A percentile compares a stretch with the other conserved stretches of the same genome.
These are phyloP conservation scores for Collybia sordida DNA, from an alignment of 768 basidiomycete genomes.

Conservation along the genomic window DNA sequence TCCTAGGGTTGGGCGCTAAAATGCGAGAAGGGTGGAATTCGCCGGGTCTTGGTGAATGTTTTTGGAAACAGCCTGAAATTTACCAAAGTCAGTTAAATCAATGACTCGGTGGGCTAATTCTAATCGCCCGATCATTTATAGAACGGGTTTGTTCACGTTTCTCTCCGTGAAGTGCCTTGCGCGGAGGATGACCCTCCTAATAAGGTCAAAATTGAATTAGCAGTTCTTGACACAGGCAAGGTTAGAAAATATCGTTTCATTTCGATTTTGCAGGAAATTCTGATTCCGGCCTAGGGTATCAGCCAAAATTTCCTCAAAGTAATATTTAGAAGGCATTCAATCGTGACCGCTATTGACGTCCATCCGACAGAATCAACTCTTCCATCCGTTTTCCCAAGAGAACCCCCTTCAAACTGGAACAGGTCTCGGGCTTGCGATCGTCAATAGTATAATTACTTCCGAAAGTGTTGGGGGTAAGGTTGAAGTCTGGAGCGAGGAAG, in stretches of 20 bases:
- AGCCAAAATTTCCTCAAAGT: slow-evolving; percentile 92
- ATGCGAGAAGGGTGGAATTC: slow-evolving; percentile 91
- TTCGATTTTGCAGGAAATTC: background rate
- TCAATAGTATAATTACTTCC: slow-evolving; percentile 87
- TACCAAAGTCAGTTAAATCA: slow-evolving; percentile 57
- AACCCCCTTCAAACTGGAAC: slow-evolving; percentile 93
- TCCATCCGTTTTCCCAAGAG: slow-evolving; percentile 97
- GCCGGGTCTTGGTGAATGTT: slow-evolving; percentile 91
- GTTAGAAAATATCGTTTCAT: slow-evolving; percentile 28
- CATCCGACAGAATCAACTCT: slow-evolving; percentile 74
- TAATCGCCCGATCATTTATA: slow-evolving; percentile 24
- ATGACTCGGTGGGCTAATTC: background rate
- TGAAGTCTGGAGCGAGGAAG: slow-evolving; percentile 92
- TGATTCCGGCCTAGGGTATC: slow-evolving; percentile 58
- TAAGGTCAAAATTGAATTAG: slow-evolving; percentile 76
- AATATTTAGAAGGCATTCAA: slow-evolving; percentile 3
- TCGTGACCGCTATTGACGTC: background rate
- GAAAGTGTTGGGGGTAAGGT: slow-evolving; percentile 88
- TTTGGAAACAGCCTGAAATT: slow-evolving; percentile 95
- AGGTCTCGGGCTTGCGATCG: slow-evolving; percentile 92
- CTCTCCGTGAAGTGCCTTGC: slow-evolving; percentile 71
- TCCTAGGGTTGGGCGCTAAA: slow-evolving; percentile 79
- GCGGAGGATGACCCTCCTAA: slow-evolving; percentile 50
- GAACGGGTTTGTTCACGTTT: slow-evolving; percentile 87
- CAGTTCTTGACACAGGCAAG: slow-evolving; percentile 90